A percentile compares a stretch with the other conserved stretches of the same genome.
phyloP scores from a whole-genome alignment of 305 asterid genomes.

The Caryopteris hybrid region DNA sequence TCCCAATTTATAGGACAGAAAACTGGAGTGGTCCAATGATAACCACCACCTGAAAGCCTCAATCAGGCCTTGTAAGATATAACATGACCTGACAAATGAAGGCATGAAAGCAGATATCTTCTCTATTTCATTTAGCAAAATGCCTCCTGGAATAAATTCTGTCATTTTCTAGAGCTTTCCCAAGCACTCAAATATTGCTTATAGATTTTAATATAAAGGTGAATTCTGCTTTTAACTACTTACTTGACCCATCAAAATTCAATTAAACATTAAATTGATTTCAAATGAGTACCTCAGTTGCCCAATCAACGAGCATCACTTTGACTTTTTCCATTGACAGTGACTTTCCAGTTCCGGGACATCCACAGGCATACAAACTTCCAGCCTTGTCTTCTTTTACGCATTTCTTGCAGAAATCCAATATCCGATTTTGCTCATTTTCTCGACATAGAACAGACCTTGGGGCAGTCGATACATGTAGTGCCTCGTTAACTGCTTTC shows the following conservation, averaged over 20 bases:
- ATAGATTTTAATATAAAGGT: not conserved
- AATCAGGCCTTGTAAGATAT: no score
- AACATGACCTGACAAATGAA: no score
- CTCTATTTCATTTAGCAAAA: not conserved
- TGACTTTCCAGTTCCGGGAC: constrained; percentile 99
- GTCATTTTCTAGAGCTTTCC: not conserved
- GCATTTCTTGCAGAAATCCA: constrained; percentile 77
- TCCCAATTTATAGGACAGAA: no score
- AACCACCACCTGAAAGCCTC: no score
- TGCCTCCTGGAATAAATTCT: not conserved
- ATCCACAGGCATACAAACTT: constrained; percentile 84
- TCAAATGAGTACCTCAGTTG: constrained; percentile 49
- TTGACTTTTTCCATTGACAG: constrained; percentile 71
- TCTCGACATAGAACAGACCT: constrained; percentile 60
- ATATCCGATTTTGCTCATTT: constrained; percentile 56
- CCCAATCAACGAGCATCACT: constrained; percentile 61
- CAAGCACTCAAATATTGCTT: not conserved
- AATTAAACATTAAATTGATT: not conserved
- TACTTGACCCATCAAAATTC: not conserved
- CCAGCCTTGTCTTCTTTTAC: constrained; percentile 68
- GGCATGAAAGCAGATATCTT: not conserved
- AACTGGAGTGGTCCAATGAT: no score
- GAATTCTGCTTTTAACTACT: not conserved
- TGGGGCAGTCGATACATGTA: constrained; percentile 81
- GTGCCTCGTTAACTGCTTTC: constrained; percentile 68